Percentiles rank a stretch among this genome's conserved stretches.
phyloP scores from a whole-genome alignment of 192 early-diverging fungal species.

The Paraglomus brasilianum region DNA sequence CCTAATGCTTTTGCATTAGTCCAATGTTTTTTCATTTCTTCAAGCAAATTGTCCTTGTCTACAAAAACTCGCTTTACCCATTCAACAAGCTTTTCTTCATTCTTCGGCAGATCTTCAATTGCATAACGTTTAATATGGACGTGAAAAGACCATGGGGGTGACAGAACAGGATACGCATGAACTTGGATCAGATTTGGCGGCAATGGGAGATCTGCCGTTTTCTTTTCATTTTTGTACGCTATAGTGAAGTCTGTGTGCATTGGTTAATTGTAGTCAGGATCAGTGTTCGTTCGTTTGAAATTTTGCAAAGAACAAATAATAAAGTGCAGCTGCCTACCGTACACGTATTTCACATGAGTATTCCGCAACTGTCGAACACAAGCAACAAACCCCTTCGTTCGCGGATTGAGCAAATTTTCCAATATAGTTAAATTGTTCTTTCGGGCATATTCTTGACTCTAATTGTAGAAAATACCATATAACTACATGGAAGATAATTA shows the following conservation, averaged over 20 bases:
- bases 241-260: conserved; percentile 49
- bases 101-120: conserved; percentile 66
- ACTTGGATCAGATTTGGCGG: conserved; percentile 53
- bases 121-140: conserved; percentile 73
- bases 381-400: conserved; percentile 57
- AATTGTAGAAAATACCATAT: background rate
- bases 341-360: conserved; percentile 56
- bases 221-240: conserved; percentile 32
- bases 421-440: conserved; percentile 46
- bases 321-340: conserved; percentile 41
- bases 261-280: background rate
- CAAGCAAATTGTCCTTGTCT: conserved; percentile 86
- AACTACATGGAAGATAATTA: too few relatives aligned
- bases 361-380: conserved; percentile 52
- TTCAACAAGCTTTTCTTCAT: conserved; percentile 64
- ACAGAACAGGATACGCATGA: conserved; percentile 39
- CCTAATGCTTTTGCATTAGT: conserved; percentile 42
- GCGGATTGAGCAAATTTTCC: conserved; percentile 51
- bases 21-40: conserved; percentile 52
- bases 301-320: background rate
- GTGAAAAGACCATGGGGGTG: conserved; percentile 68
- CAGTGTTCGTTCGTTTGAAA: background rate
- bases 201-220: conserved; percentile 43
- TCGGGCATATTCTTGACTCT: conserved; percentile 49
- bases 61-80: conserved; percentile 80